Evolutionary conservation across 2,329 filamentous ascomycete species (phyloP), one percentile per base, ranked within the genome.

Genomic region (Biscogniauxia sp.): DNA sequence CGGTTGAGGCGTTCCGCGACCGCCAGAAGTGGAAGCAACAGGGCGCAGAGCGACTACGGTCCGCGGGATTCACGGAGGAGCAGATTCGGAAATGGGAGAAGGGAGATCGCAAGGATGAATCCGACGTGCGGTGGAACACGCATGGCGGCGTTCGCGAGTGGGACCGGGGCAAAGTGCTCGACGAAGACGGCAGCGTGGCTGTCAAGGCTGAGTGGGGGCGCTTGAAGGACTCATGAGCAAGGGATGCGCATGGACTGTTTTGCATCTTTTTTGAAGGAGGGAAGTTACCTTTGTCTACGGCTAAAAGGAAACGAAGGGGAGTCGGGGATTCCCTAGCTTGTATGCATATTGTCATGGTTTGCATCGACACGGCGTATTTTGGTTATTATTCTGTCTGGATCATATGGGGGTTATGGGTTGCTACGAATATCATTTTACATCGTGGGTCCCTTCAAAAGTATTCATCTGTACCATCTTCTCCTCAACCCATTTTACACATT

Each of bases 61-160:
- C 85, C 20, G 92, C 91, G 0, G 93, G 93, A 0, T 96, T 96
- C 70, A 86, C 85, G 1, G 90, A 93, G 17, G 84, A 87, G 4
- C 85, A 93, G 69, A 85, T 97, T 61, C 81, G 83, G 68, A 87
- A 87, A 64, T 92, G 89, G 86, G 87, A 89, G 72, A 86, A 81
- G 55, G 83, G 84, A 20, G 84, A 84, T 13, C 82, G 85, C 71
- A 81, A 84, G 57, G 78, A 81, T 45, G 85, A 88, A 62, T 84
- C 86, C 45, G 85, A 88, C 69, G 88, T 96, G 2, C 84, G 79
- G 55, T 96, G 92, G 92, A 81, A 83, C 45, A 89, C 87, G 69
- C 74, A 75, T 3, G 90, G 90, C 0, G 88, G 94, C 66, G 75
- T 80, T 64, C 75, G 85, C 37, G 84, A 84, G 62, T 88, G 85